Base-by-base conservation (phyloP, 495 filamentous ascomycete species). In the Apiosordaria backusii region DNA sequence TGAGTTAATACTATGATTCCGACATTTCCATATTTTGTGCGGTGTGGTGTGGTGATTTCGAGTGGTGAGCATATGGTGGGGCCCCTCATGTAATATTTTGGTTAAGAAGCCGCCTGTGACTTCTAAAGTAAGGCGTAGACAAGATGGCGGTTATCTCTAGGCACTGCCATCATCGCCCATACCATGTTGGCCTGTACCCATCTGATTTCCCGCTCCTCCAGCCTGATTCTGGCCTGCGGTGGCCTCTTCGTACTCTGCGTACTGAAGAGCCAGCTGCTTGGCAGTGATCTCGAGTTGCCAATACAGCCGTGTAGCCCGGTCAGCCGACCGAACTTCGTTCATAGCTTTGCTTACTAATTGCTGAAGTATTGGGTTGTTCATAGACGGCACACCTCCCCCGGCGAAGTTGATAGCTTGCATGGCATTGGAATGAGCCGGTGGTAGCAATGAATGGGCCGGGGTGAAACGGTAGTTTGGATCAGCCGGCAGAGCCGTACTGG, bases 221-320 rank as follows among this genome's bases (percentile, higher is more conserved):
- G 58, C 2, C 53, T 61, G 59, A 18, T 61, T 68, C 55, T 69
- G 72, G 29, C n/a, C 45, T 59, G 35, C 57, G 9, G 61, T 66
- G 62, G 69, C 63, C 57, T 82, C 79, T 63, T 82, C 80, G 66
- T 81, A 82, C 65, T 76, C 70, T 21, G 68, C 70, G 6, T 82
- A 75, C 57, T 79, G 77, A 50, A 77, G 72, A 0, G 80, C 80
- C n/a, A 82, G 67, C 64, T 82, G 79, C 68, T 76, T 76, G 15
- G 80, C 77, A 0, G 74, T 68, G 24, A 73, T 70, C 57, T 82
- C 79, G 62, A 82, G 79, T 65, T 77, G 68, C 27, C 79, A 75
- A 66, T 81, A 77, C 57, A 75, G 71, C 1, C 79, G 72, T 4
- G 72, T 73, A 40, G 75, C 73, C 66, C 76, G 77, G 67, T 82